These are phyloP conservation scores for Chloranthus sessilifolius DNA, from an alignment of 164 flowering plant genomes.

Conservation along the genomic window DNA sequence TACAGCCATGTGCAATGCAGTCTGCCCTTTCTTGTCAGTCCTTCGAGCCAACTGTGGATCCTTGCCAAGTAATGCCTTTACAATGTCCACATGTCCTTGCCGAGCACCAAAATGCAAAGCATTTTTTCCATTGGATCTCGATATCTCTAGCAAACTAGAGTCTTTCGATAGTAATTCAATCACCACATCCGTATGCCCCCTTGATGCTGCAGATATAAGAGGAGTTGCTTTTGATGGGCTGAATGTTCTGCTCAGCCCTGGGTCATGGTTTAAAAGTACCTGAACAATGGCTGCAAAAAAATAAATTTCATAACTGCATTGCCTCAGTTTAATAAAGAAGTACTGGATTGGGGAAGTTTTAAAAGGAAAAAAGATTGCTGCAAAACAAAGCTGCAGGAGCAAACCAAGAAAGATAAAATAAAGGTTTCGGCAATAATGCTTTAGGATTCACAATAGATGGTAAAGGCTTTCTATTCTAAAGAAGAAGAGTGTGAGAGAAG, in stretches of 20 bases:
- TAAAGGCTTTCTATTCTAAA: too few relatives aligned
- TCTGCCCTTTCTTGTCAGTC: constrained; percentile 78
- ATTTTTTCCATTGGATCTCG: constrained; percentile 70
- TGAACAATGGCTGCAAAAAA: constrained; percentile 53
- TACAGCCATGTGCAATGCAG: constrained; percentile 81
- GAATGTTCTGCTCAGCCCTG: constrained; percentile 41
- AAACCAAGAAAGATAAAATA: too few relatives aligned
- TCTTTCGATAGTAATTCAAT: constrained; percentile 49
- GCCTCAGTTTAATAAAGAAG: not conserved
- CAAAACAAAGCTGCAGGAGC: too few relatives aligned
- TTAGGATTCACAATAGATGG: too few relatives aligned
- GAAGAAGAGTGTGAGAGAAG: too few relatives aligned
- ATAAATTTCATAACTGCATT: too few relatives aligned
- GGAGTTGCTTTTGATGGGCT: constrained; percentile 68
- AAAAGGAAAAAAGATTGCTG: too few relatives aligned
- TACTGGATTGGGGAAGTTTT: too few relatives aligned
- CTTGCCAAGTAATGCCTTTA: constrained; percentile 50
- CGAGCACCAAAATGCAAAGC: constrained; percentile 69
- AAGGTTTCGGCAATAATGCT: too few relatives aligned
- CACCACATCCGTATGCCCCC: constrained; percentile 63
- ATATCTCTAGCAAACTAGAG: constrained; percentile 47
- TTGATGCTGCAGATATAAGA: constrained; percentile 67
- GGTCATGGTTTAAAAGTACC: constrained; percentile 57
- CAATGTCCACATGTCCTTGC: constrained; percentile 65
- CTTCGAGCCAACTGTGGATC: constrained; percentile 68